These are phyloP conservation scores for Paramecium sexaurelia DNA, from an alignment of 73 alveolate species.

Conservation along the genomic window DNA sequence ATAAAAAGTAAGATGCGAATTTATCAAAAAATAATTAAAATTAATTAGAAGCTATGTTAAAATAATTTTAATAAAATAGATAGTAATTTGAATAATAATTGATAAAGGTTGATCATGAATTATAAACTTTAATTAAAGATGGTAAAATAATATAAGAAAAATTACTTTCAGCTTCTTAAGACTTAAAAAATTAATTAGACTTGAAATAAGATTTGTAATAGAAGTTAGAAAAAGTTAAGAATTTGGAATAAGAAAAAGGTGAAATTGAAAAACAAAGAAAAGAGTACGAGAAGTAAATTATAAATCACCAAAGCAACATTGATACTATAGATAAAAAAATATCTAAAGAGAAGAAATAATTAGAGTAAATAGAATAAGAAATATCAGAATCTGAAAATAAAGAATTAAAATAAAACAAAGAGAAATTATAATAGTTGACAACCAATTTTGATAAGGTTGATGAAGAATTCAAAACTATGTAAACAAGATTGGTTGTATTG, in stretches of 20 bases:
- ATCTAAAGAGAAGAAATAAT: slow-evolving; percentile 55
- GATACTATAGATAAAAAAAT: slow-evolving; percentile 67
- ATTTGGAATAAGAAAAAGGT: slow-evolving; percentile 74
- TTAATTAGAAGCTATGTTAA: slow-evolving; percentile 71
- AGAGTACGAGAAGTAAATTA: slow-evolving; percentile 55
- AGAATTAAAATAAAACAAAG: background rate
- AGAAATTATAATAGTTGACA: background rate
- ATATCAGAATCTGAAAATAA: slow-evolving; percentile 1
- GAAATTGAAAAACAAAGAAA: slow-evolving; percentile 63
- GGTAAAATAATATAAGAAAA: slow-evolving; percentile 47
- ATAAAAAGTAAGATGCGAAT: slow-evolving; percentile 69
- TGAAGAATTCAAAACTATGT: slow-evolving; percentile 74
- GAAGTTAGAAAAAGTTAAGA: slow-evolving; percentile 69
- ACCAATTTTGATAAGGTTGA: slow-evolving; percentile 66
- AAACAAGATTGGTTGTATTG: slow-evolving; percentile 70
- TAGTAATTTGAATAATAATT: slow-evolving; percentile 6
- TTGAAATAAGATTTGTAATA: slow-evolving; percentile 71
- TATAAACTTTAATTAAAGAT: slow-evolving; percentile 30
- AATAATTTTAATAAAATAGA: background rate
- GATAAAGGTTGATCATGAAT: background rate
- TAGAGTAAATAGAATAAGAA: background rate
- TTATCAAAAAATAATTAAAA: slow-evolving; percentile 59
- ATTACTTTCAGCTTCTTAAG: slow-evolving; percentile 37
- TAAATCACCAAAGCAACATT: slow-evolving; percentile 55
- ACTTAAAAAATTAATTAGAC: slow-evolving; percentile 67